phyloP scores from a whole-genome alignment of 2,329 filamentous ascomycete genomes.

The Penicillium vulpinum region DNA sequence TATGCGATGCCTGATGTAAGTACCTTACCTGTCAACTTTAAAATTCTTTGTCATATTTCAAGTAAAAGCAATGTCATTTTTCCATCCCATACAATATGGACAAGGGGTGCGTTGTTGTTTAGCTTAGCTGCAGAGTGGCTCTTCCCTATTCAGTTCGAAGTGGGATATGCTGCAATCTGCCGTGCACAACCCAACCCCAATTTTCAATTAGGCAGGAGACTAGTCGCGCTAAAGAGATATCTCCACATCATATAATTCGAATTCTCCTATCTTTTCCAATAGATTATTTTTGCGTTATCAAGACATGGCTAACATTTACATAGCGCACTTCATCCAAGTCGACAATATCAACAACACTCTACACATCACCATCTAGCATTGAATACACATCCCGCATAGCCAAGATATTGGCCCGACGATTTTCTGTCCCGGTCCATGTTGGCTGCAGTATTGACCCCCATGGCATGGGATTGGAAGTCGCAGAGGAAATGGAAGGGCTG shows the following conservation, averaged over 20 bases:
- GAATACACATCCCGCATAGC: constrained; percentile 87
- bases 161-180: neutral
- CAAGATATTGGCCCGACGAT: constrained; percentile 74
- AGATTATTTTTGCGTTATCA: no score
- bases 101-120: neutral
- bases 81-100: neutral
- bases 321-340: constrained; percentile 47
- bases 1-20: constrained; percentile 88
- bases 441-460: constrained; percentile 81
- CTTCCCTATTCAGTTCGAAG: neutral
- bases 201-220: neutral
- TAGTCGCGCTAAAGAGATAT: neutral
- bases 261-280: neutral
- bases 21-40: constrained; percentile 1
- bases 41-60: neutral
- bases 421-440: constrained; percentile 78
- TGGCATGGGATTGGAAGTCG: constrained; percentile 73
- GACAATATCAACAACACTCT: constrained; percentile 76
- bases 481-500: constrained; percentile 93
- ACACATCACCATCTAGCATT: constrained; percentile 68
- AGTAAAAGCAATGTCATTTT: neutral
- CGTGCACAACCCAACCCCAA: neutral
- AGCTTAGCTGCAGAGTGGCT: neutral
- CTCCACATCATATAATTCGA: neutral
- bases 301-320: constrained; percentile 8